Evolutionary conservation across 805 yeast species (phyloP).

Genomic region (Kodamaea lidongshanica): DNA sequence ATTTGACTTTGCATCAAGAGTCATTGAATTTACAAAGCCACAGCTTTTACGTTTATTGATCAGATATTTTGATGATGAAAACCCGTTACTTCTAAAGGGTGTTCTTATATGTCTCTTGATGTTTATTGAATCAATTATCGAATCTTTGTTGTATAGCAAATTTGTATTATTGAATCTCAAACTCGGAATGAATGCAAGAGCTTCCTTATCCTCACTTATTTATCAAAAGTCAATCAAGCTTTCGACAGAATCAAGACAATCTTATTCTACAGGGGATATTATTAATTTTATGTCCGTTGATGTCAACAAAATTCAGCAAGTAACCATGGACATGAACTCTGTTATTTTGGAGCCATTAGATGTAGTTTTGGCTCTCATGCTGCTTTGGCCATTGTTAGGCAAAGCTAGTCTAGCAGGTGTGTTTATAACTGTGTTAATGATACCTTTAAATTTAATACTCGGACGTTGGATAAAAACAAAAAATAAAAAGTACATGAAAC

Average conservation of each 20-base stretch:
- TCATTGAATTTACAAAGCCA: slow-evolving; percentile 66
- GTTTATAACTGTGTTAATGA: slow-evolving; percentile 12
- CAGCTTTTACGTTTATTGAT: slow-evolving; percentile 69
- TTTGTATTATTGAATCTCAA: slow-evolving; percentile 51
- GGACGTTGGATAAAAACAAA: slow-evolving; percentile 36
- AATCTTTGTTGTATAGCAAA: slow-evolving; percentile 63
- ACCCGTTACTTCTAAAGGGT: slow-evolving; percentile 50
- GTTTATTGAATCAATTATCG: slow-evolving; percentile 54
- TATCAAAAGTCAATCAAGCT: slow-evolving; percentile 18
- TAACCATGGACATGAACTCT: slow-evolving; percentile 39
- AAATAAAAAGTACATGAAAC: slow-evolving; percentile 19
- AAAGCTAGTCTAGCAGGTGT: slow-evolving; percentile 18
- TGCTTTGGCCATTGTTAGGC: slow-evolving; percentile 20
- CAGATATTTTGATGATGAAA: slow-evolving; percentile 47
- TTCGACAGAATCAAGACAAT: slow-evolving; percentile 25
- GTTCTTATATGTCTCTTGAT: slow-evolving; percentile 55
- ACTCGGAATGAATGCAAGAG: slow-evolving; percentile 45
- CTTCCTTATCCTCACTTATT: slow-evolving; percentile 19
- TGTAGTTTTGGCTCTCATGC: slow-evolving; percentile 14
- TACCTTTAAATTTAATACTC: slow-evolving; percentile 17
- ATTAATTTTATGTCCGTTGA: slow-evolving; percentile 21
- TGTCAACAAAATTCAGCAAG: slow-evolving; percentile 17
- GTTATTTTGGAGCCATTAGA: slow-evolving; percentile 53
- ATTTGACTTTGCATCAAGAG: slow-evolving; percentile 18
- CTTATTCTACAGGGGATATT: slow-evolving; percentile 19